A percentile compares a stretch with the other conserved stretches of the same genome.
phyloP scores from a whole-genome alignment of 116 monocot genomes.

The Trichopus zeylanicus region DNA sequence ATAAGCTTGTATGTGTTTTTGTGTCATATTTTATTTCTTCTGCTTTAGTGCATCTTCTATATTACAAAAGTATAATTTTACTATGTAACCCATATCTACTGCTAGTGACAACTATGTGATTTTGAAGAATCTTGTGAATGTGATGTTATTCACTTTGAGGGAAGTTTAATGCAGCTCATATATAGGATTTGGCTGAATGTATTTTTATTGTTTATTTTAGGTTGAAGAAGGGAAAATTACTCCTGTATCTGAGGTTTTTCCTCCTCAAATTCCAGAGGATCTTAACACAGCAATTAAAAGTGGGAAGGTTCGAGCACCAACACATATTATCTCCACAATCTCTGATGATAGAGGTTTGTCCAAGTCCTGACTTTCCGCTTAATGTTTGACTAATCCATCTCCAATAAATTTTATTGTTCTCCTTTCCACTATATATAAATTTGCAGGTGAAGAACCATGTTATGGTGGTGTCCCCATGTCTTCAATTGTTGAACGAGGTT shows the following conservation, averaged over 20 bases:
- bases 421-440: background rate
- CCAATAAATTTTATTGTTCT: background rate
- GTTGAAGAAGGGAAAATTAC: slow-evolving; percentile 83
- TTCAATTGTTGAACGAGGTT: slow-evolving; percentile 75
- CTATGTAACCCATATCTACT: too few species aligned
- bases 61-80: too few species aligned
- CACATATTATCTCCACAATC: slow-evolving; percentile 96
- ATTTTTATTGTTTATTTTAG: slow-evolving; percentile 15
- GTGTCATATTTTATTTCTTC: slow-evolving; percentile 5
- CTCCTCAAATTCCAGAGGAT: slow-evolving; percentile 95
- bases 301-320: slow-evolving; percentile 95
- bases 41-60: background rate
- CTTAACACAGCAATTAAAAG: slow-evolving; percentile 82
- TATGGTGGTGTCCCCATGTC: slow-evolving; percentile 98
- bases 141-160: background rate
- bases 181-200: background rate
- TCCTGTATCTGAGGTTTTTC: slow-evolving; percentile 58
- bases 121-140: background rate
- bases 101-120: too few species aligned
- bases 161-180: background rate
- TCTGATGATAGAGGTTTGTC: slow-evolving; percentile 93
- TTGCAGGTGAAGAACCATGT: slow-evolving; percentile 90
- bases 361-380: too few species aligned
- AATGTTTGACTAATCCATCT: too few species aligned
- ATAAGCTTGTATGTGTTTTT: slow-evolving; percentile 61